Conservation (phyloP, 164 flowering plant genomes). For the Magnolia sinica region DNA sequence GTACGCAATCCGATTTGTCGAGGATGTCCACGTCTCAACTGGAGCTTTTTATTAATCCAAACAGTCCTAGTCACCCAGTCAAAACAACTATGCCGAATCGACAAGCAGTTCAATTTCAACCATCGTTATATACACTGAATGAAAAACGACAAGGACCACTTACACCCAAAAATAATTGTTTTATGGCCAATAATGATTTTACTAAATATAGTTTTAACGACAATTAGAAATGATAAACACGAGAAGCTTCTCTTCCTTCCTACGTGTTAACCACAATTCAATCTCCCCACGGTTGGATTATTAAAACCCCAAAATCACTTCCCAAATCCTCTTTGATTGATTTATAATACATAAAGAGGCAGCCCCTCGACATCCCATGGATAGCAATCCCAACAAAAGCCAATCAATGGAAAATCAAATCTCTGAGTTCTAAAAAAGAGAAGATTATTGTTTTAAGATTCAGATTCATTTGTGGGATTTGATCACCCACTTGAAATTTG, state of each 20-base stretch:
- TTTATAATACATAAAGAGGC: neutral
- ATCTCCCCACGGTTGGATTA: neutral
- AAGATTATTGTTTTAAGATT: too few species aligned
- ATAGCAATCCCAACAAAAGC: neutral
- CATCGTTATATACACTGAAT: neutral
- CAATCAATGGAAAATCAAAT: neutral
- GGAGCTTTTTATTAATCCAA: too few species aligned
- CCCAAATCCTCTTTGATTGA: neutral
- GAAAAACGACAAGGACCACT: neutral
- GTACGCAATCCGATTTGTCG: too few species aligned
- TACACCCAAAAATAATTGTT: neutral
- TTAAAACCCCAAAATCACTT: neutral
- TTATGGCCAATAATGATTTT: neutral
- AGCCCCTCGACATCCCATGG: neutral
- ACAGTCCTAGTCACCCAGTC: too few species aligned
- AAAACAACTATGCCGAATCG: neutral
- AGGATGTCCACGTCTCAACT: too few species aligned
- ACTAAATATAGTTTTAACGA: neutral
- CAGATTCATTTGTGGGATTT: too few species aligned
- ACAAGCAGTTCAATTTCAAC: neutral
- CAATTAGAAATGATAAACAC: neutral
- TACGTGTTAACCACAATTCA: neutral
- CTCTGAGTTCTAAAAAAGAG: too few species aligned
- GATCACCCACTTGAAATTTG: too few species aligned
- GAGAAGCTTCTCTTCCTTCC: neutral